phyloP scores from a whole-genome alignment of 305 asterid genomes.

The Euphrasia arctica region DNA sequence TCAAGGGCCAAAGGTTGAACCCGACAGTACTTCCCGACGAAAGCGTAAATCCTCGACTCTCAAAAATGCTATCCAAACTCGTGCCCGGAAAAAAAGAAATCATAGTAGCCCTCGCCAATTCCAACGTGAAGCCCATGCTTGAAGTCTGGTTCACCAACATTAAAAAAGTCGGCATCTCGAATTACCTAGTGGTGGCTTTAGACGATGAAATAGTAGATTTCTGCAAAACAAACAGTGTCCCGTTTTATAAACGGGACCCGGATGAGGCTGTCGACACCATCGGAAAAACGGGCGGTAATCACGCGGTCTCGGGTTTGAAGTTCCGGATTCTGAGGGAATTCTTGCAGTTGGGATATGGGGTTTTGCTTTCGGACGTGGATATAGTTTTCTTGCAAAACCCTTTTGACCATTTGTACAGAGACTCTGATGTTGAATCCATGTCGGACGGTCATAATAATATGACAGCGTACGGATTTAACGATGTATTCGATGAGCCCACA shows the following conservation, averaged over 20 bases:
- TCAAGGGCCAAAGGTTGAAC: constrained; percentile 62
- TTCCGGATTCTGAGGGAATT: constrained; percentile 71
- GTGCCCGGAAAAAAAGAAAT: constrained; percentile 54
- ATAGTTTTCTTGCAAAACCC: constrained; percentile 78
- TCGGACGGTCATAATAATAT: constrained; percentile 69
- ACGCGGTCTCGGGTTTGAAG: constrained; percentile 69
- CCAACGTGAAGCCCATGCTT: constrained; percentile 61
- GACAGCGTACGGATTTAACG: constrained; percentile 74
- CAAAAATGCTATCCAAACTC: constrained; percentile 53
- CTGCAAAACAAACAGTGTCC: constrained; percentile 61
- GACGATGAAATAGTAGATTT: constrained; percentile 55
- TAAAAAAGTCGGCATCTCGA: constrained; percentile 56
- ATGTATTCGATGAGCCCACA: constrained; percentile 60
- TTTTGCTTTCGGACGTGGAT: constrained; percentile 77
- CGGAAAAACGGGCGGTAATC: constrained; percentile 68
- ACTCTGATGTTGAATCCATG: constrained; percentile 89
- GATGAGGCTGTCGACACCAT: constrained; percentile 51
- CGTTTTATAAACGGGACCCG: constrained; percentile 63
- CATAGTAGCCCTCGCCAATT: constrained; percentile 80
- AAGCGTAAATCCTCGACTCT: constrained; percentile 62
- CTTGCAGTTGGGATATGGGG: constrained; percentile 72
- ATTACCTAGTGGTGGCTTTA: constrained; percentile 73
- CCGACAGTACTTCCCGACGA: constrained; percentile 64
- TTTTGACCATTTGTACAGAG: constrained; percentile 58
- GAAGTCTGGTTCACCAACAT: constrained; percentile 69